Evolutionary conservation across 257 asterid species (phyloP), one percentile per base, ranked within the genome.

Genomic region (Nicotiana attenuata): DNA sequence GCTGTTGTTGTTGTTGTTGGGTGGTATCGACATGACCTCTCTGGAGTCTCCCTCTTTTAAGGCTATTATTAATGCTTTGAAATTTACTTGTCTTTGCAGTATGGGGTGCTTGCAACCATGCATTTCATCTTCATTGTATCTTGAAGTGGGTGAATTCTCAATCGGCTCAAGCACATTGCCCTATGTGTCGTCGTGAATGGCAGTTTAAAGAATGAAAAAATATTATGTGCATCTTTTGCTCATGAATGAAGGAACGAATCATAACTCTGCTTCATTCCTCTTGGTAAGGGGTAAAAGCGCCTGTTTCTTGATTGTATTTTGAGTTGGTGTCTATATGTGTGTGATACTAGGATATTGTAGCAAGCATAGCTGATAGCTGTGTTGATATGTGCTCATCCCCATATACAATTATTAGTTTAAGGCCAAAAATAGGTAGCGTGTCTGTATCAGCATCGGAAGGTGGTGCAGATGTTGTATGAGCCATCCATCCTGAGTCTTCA

Each of bases 121-220:
- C 97, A 7, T 95, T 95, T 88, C 98, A 95, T 89, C 98, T 95
- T 29, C 99, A 95, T 88, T 95, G 98, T 83, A 95, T 95, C 80
- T 90, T 95, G 90, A 95, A 95, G 87, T 95, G 99, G 99, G 98
- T 95, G 79, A 93, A 95, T 85, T 90, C 97, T 0, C 99, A 93
- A 88, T 93, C 97, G 76, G 84, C 96, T 52, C 97, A 91, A 84
- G 97, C 99, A 14, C 99, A 93, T 84, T 95, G 99, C 69, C 98
- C 99, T 69, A 93, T 95, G 97, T 94, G 98, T 83, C 95, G 98
- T 33, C 86, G 97, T 86, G 98, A 94, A 81, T 94, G 98, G 97
- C 96, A 95, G 89, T 95, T 92, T 83, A 93, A 95, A 86, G 98
- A 89, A 68, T 95, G 81, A 87, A 20, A 60, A 52, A 61, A n/a